Conservation (phyloP, 139 green algal genomes). For the Haematococcus lacustris region DNA sequence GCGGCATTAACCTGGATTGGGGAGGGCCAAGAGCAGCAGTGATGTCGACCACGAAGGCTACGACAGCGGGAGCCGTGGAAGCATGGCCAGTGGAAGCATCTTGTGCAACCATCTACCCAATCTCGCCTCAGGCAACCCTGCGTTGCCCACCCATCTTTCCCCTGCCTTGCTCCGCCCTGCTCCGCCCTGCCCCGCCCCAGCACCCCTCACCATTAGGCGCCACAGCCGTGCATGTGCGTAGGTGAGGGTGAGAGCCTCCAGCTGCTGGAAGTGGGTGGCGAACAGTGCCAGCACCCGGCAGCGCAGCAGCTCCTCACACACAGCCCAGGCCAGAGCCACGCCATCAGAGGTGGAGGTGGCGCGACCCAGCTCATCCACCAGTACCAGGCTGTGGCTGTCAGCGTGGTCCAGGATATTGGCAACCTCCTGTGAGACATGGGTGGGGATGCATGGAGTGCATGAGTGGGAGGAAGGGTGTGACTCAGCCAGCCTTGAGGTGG, state of each 20-base stretch:
- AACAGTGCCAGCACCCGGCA: constrained; percentile 44
- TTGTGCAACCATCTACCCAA: not conserved
- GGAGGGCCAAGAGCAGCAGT: no score
- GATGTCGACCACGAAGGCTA: no score
- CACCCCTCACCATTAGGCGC: constrained; percentile 44
- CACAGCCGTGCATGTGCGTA: constrained; percentile 58
- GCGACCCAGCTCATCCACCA: constrained; percentile 79
- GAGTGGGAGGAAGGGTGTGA: no score
- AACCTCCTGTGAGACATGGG: constrained; percentile 28
- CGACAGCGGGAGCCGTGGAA: not conserved
- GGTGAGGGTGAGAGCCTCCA: constrained; percentile 47
- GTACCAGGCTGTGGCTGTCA: constrained; percentile 42
- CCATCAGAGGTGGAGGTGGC: constrained; percentile 73
- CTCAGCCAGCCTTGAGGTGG: no score
- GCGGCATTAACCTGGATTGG: not conserved
- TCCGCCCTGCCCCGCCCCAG: not conserved
- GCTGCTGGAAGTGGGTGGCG: constrained; percentile 65
- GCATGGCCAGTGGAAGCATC: not conserved
- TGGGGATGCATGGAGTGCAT: no score
- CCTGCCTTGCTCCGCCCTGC: not conserved
- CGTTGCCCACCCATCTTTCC: not conserved
- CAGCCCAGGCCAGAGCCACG: constrained; percentile 67
- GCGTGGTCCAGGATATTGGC: constrained; percentile 50
- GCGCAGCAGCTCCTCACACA: constrained; percentile 36
- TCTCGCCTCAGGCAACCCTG: not conserved